A percentile compares a stretch with the other conserved stretches of the same genome.
These are phyloP conservation scores for Salix suchowensis DNA, from an alignment of 345 rosid genomes.

Conservation along the genomic window DNA sequence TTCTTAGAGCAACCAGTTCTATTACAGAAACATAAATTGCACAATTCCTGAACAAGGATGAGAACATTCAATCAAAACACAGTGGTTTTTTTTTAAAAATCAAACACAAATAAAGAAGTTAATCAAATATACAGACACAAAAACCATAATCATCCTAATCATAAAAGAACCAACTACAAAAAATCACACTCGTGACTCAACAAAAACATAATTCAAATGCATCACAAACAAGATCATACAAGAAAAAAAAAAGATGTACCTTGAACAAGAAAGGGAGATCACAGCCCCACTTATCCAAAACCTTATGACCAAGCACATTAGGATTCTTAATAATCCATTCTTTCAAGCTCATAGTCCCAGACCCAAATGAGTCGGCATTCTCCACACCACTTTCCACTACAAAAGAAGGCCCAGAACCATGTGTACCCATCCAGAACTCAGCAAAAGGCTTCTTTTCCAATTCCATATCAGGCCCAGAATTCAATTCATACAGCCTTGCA, in stretches of 20 bases:
- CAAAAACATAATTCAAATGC: background rate
- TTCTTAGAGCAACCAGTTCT: background rate
- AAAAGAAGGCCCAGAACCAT: constrained; percentile 80
- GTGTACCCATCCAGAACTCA: constrained; percentile 85
- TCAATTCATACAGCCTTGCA: constrained; percentile 56
- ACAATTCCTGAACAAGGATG: background rate
- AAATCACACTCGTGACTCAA: background rate
- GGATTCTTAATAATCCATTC: constrained; percentile 73
- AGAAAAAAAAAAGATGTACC: constrained; percentile 35
- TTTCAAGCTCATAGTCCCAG: constrained; percentile 40
- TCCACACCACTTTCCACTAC: constrained; percentile 29
- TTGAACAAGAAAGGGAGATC: constrained; percentile 97
- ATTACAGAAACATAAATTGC: background rate
- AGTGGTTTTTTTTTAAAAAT: background rate
- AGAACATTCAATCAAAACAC: background rate
- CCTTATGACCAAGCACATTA: constrained; percentile 63
- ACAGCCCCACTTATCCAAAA: constrained; percentile 80
- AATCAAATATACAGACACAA: background rate
- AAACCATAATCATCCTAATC: background rate
- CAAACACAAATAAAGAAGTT: background rate
- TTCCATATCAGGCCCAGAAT: constrained; percentile 34
- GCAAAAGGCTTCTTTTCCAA: constrained; percentile 60
- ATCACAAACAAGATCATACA: background rate
- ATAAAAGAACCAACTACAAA: background rate
- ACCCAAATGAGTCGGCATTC: constrained; percentile 30